phyloP scores from a whole-genome alignment of 352 stramenopile species.

The Heterotrichella gracilis region DNA sequence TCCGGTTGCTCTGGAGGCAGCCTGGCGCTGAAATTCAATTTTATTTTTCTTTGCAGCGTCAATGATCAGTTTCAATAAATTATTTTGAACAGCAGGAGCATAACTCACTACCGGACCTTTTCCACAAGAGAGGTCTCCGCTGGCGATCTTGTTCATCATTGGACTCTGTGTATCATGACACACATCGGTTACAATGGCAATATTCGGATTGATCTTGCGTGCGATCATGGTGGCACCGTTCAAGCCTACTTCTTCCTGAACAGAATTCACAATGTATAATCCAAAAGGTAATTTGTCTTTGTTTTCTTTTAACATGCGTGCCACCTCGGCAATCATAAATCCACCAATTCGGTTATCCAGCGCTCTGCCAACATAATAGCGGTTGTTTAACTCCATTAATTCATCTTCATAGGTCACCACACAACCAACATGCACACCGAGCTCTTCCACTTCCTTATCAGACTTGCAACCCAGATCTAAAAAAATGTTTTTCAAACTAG shows the following conservation, averaged over 20 bases:
- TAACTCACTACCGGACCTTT: not conserved
- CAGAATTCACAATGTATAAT: constrained; percentile 4
- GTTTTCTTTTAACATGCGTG: not conserved
- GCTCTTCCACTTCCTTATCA: not conserved
- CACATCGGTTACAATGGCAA: not conserved
- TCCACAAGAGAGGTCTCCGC: not conserved
- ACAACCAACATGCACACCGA: constrained; percentile 2
- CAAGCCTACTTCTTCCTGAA: constrained; percentile 5
- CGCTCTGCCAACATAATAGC: not conserved
- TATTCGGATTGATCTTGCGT: constrained; percentile 7
- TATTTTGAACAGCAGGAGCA: not conserved
- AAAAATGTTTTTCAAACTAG: not conserved
- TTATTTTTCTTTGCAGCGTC: not conserved
- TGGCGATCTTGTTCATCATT: not conserved
- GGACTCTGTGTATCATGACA: constrained; percentile 3
- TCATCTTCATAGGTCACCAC: constrained; percentile 1
- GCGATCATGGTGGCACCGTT: not conserved
- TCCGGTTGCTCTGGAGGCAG: not conserved
- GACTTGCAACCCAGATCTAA: not conserved
- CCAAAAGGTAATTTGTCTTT: not conserved
- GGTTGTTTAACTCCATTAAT: not conserved
- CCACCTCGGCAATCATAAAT: constrained; percentile 9
- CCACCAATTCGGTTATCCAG: constrained; percentile 11
- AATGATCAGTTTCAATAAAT: not conserved
- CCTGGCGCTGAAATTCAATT: not conserved